These are phyloP conservation scores for Fusarium nodosum DNA, from an alignment of 2,329 filamentous ascomycete species.

Conservation along the genomic window DNA sequence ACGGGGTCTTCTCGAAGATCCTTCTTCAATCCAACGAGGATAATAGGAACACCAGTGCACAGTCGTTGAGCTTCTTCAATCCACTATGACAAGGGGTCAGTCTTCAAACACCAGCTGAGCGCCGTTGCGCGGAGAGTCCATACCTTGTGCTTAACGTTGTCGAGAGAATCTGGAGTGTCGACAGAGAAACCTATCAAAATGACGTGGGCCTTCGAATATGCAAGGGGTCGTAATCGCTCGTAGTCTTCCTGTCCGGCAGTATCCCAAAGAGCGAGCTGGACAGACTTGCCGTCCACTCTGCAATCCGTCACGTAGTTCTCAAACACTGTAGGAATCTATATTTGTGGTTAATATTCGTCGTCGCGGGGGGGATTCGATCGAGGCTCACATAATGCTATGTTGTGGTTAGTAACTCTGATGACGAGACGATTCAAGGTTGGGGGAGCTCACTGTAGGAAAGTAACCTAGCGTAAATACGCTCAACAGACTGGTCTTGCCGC, in stretches of 20 bases:
- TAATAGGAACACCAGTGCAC: slow-evolving; percentile 92
- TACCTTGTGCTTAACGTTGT: slow-evolving; percentile 98
- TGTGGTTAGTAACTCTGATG: slow-evolving; percentile 48
- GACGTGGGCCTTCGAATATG: slow-evolving; percentile 97
- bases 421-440: slow-evolving; percentile 7
- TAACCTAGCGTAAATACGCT: slow-evolving; percentile 98
- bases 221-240: slow-evolving; percentile 91
- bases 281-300: slow-evolving; percentile 97
- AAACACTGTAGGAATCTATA: slow-evolving; percentile 91
- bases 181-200: slow-evolving; percentile 96
- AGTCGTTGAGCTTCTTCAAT: slow-evolving; percentile 94
- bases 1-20: slow-evolving; percentile 95
- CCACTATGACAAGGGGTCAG: slow-evolving; percentile 72
- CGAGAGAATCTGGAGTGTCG: slow-evolving; percentile 93
- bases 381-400: slow-evolving; percentile 70
- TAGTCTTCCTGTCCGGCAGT: slow-evolving; percentile 99
- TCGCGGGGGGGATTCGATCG: slow-evolving; percentile 14
- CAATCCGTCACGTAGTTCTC: slow-evolving; percentile 99
- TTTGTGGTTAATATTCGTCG: slow-evolving; percentile 43
- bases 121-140: slow-evolving; percentile 43
- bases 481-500: slow-evolving; percentile 96
- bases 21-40: slow-evolving; percentile 96
- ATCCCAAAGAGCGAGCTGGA: slow-evolving; percentile 98
- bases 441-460: slow-evolving; percentile 87
- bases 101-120: slow-evolving; percentile 25